Percentiles rank a stretch among this genome's conserved stretches.
Evolutionary conservation across 495 filamentous ascomycete genomes (phyloP).

Genomic region (Penicillium diatomitis): DNA sequence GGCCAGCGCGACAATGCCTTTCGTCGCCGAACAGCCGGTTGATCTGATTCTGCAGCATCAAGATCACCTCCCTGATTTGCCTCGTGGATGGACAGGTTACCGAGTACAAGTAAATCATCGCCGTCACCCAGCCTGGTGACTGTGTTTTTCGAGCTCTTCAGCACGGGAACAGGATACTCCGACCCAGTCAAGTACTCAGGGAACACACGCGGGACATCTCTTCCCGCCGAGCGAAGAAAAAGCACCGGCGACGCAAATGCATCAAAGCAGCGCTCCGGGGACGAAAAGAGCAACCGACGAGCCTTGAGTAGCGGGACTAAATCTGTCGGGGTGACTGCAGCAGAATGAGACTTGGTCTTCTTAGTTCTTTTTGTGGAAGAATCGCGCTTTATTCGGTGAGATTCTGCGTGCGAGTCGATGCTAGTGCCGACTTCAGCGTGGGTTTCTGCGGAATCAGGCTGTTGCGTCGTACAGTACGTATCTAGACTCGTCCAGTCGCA

Average conservation of each 20-base stretch:
- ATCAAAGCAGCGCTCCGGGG: conserved; percentile 44
- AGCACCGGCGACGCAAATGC: conserved; percentile 51
- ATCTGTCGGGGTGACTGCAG: conserved; percentile 17
- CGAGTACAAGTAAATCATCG: background rate
- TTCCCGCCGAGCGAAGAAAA: conserved; percentile 45
- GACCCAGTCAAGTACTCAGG: conserved; percentile 27
- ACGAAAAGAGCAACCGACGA: conserved; percentile 34
- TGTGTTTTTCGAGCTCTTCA: conserved; percentile 3
- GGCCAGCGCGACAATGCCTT: conserved; percentile 34
- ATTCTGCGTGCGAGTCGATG: background rate
- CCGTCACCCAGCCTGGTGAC: background rate
- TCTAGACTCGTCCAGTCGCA: conserved; percentile 35
- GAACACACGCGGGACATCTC: conserved; percentile 26
- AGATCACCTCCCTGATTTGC: background rate
- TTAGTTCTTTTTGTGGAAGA: background rate
- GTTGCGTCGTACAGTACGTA: conserved; percentile 21
- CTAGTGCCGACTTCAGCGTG: background rate
- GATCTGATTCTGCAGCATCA: background rate
- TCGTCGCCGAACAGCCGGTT: conserved; percentile 17
- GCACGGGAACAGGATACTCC: conserved; percentile 27
- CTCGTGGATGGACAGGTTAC: conserved; percentile 6
- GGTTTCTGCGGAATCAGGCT: background rate
- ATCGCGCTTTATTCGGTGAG: background rate
- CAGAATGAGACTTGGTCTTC: background rate
- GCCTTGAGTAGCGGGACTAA: conserved; percentile 30